Conservation (phyloP, 495 filamentous ascomycete species). For the Thermochaetoides thermophila region DNA sequence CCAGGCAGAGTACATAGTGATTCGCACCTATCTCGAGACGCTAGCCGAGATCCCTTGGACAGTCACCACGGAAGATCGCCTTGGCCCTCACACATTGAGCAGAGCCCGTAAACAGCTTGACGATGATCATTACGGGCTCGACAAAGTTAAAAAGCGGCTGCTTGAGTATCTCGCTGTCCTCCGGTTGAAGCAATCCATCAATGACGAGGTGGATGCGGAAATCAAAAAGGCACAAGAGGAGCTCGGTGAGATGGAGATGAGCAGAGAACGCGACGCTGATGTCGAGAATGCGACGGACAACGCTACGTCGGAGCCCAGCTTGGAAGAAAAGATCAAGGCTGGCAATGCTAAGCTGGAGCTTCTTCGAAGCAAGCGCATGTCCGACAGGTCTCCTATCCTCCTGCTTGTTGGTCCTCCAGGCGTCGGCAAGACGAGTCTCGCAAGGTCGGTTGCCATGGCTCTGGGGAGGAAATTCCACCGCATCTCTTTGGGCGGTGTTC, state of each 20-base stretch:
- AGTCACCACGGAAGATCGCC: constrained; percentile 67
- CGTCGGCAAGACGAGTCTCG: constrained; percentile 90
- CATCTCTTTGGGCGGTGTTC: constrained; percentile 89
- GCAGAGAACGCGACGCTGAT: constrained; percentile 12
- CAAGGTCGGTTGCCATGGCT: constrained; percentile 82
- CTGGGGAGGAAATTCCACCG: constrained; percentile 93
- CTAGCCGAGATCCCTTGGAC: constrained; percentile 91
- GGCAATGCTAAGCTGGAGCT: constrained; percentile 48
- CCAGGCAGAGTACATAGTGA: constrained; percentile 90
- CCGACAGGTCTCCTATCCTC: constrained; percentile 92
- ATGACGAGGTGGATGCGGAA: constrained; percentile 61
- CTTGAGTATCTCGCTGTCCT: constrained; percentile 94
- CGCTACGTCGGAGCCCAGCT: constrained; percentile 14
- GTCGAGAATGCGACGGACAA: constrained; percentile 5
- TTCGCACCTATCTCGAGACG: constrained; percentile 88
- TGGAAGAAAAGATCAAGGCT: constrained; percentile 31
- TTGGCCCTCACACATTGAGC: constrained; percentile 66
- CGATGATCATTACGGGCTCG: constrained; percentile 90
- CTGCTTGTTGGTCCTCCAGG: constrained; percentile 90
- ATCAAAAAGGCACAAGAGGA: constrained; percentile 53
- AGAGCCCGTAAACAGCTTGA: constrained; percentile 81
- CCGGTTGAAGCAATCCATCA: constrained; percentile 80
- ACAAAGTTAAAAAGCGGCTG: constrained; percentile 93
- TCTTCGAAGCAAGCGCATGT: constrained; percentile 57
- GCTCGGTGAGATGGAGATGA: constrained; percentile 28